Percentiles rank a stretch among this genome's conserved stretches.
Conservation (phyloP, 805 yeast genomes). For the Sugiyamaella mastotermitis region DNA sequence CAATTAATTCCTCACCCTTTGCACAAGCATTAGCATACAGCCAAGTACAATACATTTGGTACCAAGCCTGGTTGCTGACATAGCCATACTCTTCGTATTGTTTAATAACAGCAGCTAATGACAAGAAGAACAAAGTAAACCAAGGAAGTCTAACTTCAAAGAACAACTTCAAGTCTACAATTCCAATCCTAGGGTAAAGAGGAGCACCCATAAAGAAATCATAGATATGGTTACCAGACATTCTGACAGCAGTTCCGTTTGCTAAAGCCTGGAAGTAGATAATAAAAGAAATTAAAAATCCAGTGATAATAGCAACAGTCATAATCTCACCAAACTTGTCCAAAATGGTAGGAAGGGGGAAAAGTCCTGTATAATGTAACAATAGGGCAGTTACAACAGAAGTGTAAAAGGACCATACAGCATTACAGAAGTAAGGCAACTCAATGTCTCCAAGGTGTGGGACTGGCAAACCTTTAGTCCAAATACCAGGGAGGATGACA, state of each 20-base stretch:
- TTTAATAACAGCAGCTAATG: constrained; percentile 66
- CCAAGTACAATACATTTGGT: constrained; percentile 81
- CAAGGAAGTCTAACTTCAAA: constrained; percentile 97
- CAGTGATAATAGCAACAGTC: constrained; percentile 83
- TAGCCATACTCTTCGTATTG: constrained; percentile 80
- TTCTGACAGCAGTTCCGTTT: constrained; percentile 73
- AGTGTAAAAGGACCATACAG: constrained; percentile 75
- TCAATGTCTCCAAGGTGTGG: constrained; percentile 73
- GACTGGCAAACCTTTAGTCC: constrained; percentile 94
- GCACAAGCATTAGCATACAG: constrained; percentile 94
- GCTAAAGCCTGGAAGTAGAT: constrained; percentile 64
- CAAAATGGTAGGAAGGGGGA: constrained; percentile 66
- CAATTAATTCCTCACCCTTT: constrained; percentile 95
- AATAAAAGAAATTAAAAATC: constrained; percentile 60
- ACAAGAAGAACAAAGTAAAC: constrained; percentile 79
- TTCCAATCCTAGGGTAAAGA: constrained; percentile 90
- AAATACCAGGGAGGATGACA: constrained; percentile 82
- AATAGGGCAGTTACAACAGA: constrained; percentile 51
- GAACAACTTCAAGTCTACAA: constrained; percentile 91
- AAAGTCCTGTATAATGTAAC: constrained; percentile 69
- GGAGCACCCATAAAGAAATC: constrained; percentile 98
- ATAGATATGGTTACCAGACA: constrained; percentile 87
- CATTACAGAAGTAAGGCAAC: constrained; percentile 90
- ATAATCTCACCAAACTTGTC: constrained; percentile 87
- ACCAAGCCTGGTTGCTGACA: constrained; percentile 67